Evolutionary conservation across 2,329 filamentous ascomycete genomes (phyloP).

Genomic region (Colletotrichum spaethianum): DNA sequence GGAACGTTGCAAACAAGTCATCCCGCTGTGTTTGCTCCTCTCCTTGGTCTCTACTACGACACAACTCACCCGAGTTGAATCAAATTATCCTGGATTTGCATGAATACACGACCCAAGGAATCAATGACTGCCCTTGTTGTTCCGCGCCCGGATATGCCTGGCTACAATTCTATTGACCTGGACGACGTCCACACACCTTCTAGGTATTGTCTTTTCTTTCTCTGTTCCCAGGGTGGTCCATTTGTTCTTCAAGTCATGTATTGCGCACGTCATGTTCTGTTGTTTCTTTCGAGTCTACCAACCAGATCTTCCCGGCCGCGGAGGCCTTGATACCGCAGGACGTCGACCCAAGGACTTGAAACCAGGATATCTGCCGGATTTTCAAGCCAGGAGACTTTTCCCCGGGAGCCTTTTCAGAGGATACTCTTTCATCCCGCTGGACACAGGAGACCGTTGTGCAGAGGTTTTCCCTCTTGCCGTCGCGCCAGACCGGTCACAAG

Average conservation of each 20-base stretch:
- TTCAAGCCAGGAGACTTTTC: conserved; percentile 15
- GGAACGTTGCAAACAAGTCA: conserved; percentile 32
- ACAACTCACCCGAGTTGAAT: conserved; percentile 40
- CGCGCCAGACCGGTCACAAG: conserved; percentile 50
- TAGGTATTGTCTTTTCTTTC: conserved; percentile 73
- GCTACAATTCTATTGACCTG: conserved; percentile 69
- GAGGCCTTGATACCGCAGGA: conserved; percentile 32
- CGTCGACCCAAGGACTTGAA: conserved; percentile 31
- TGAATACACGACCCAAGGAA: conserved; percentile 53
- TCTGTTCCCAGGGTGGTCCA: conserved; percentile 59
- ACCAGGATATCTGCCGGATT: conserved; percentile 11
- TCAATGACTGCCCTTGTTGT: conserved; percentile 66
- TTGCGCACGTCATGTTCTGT: conserved; percentile 49
- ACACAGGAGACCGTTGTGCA: conserved; percentile 30
- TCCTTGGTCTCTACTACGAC: conserved; percentile 29
- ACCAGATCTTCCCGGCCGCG: conserved; percentile 37
- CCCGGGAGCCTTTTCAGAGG: conserved; percentile 27
- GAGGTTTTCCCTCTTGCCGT: conserved; percentile 42
- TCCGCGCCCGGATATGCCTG: conserved; percentile 67
- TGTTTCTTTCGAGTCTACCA: conserved; percentile 43
- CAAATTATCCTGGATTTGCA: conserved; percentile 40
- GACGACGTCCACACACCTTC: conserved; percentile 72
- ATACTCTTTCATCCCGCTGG: conserved; percentile 6
- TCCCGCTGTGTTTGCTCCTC: conserved; percentile 24
- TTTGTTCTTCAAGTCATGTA: conserved; percentile 51